phyloP scores from a whole-genome alignment of 495 filamentous ascomycete species.

The Chaetomium tenue region DNA sequence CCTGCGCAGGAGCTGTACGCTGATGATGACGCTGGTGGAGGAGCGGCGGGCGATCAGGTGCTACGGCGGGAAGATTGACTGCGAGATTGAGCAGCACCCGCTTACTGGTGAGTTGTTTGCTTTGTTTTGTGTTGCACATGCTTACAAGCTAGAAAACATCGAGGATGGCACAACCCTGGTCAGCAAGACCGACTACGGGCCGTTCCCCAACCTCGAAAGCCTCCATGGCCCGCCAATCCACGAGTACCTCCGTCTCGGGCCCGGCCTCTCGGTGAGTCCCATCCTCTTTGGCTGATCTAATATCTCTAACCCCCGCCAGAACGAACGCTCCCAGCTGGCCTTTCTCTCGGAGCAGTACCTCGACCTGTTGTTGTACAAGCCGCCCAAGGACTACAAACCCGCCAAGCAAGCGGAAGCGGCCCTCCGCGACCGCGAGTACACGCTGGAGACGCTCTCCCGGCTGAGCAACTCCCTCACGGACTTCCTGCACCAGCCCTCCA shows the following conservation, averaged over 20 bases:
- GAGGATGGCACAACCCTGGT: constrained; percentile 31
- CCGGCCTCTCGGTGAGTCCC: constrained; percentile 46
- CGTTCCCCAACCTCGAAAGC: constrained; percentile 45
- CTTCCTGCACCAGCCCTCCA: constrained; percentile 30
- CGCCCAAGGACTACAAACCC: constrained; percentile 46
- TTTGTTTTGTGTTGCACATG: background rate
- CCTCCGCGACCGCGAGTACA: constrained; percentile 40
- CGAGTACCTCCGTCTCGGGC: constrained; percentile 43
- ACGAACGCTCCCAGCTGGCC: constrained; percentile 41
- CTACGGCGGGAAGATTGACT: constrained; percentile 39
- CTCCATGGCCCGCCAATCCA: constrained; percentile 36
- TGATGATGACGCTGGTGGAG: constrained; percentile 48
- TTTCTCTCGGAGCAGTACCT: constrained; percentile 46
- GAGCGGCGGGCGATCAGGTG: constrained; percentile 42
- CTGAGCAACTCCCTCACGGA: constrained; percentile 37
- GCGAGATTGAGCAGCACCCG: constrained; percentile 37
- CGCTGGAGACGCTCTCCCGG: constrained; percentile 28
- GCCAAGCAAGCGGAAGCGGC: constrained; percentile 35
- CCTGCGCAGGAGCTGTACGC: constrained; percentile 43
- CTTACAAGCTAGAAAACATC: constrained; percentile 35
- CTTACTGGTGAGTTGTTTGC: constrained; percentile 41
- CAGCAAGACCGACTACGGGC: constrained; percentile 47
- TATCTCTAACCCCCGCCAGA: constrained; percentile 30
- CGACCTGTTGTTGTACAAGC: constrained; percentile 43
- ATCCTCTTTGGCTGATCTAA: background rate